Evolutionary conservation across 148 eudicot species (phyloP), one percentile per base, ranked within the genome.

Genomic region (Polygonum aviculare): DNA sequence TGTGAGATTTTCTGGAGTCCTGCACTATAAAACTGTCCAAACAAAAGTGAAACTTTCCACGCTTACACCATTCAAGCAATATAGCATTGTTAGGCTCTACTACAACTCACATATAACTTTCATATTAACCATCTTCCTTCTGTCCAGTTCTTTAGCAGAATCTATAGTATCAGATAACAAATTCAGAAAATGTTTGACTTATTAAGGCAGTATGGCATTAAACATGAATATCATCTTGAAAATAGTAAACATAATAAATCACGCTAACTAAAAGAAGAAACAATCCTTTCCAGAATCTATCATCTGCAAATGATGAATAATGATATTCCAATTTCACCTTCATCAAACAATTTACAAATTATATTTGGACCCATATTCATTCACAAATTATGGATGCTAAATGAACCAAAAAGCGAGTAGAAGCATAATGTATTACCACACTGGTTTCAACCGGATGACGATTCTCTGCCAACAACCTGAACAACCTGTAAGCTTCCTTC

Each of bases 401-500:
- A 18, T 18, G 60, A 54, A 54, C 38, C 69, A 62, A 26, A 62
- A 62, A 26, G 69, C 31, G 3, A 26, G 31, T 22, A 12, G 38
- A 31, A 62, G 6, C 16, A 31, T 62, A 26, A 26, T 62, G 16
- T 18, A 59, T 73, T 86, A 94, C 98, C 97, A 85, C 89, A 78
- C 86, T 90, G 72, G 93, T 92, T 80, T 94, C 93, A 79, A 88
- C 51, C 39, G 82, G 59, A 44, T 83, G 86, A 65, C 85, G 91
- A 74, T 75, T 80, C 75, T 76, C 79, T 7, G 85, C 77, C 79
- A 92, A 83, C 69, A 88, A 76, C 82, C 95, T 89, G 83, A 92
- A 94, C 38, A 94, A 90, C 84, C 90, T 89, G 80, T 85, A 86
- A 77, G 97, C 97, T 59, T 86, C 88, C 75, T 52, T 79, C 31